phyloP scores from a whole-genome alignment of 768 basidiomycete genomes.

The Trametopsis cervina region DNA sequence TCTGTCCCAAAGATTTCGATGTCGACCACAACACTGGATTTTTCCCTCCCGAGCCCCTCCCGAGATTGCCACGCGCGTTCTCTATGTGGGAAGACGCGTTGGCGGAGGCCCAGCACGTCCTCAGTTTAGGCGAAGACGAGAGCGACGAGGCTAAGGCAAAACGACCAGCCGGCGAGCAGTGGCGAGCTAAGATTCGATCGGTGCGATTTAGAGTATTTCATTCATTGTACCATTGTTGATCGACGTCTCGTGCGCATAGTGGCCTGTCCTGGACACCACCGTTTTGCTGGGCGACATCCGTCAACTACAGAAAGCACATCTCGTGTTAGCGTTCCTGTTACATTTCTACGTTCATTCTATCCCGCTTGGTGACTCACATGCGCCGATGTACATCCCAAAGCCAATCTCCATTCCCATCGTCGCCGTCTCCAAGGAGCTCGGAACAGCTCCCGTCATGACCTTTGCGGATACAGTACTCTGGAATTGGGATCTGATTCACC shows the following conservation, averaged over 20 bases:
- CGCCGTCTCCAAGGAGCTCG: constrained; percentile 64
- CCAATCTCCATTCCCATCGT: constrained; percentile 75
- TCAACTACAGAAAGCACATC: constrained; percentile 75
- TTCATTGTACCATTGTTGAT: background rate
- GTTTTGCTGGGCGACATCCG: constrained; percentile 48
- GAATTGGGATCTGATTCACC: constrained; percentile 69
- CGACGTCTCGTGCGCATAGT: constrained; percentile 38
- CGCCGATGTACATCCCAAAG: constrained; percentile 57
- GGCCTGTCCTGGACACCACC: constrained; percentile 60
- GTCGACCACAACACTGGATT: constrained; percentile 70
- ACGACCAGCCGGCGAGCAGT: constrained; percentile 51
- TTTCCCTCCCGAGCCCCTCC: constrained; percentile 63
- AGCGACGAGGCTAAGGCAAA: constrained; percentile 40
- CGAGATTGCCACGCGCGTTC: constrained; percentile 46
- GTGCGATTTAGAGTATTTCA: constrained; percentile 40
- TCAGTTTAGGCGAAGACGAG: constrained; percentile 54
- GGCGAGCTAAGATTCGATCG: constrained; percentile 56
- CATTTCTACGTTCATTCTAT: constrained; percentile 88
- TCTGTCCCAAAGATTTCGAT: constrained; percentile 35
- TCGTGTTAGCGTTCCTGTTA: constrained; percentile 82
- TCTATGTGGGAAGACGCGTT: constrained; percentile 68
- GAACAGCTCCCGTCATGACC: constrained; percentile 90
- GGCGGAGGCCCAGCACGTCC: constrained; percentile 40
- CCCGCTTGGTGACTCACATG: constrained; percentile 33
- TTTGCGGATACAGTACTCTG: constrained; percentile 96